Conservation (phyloP, 345 rosid species). For the Abelmoschus esculentus region DNA sequence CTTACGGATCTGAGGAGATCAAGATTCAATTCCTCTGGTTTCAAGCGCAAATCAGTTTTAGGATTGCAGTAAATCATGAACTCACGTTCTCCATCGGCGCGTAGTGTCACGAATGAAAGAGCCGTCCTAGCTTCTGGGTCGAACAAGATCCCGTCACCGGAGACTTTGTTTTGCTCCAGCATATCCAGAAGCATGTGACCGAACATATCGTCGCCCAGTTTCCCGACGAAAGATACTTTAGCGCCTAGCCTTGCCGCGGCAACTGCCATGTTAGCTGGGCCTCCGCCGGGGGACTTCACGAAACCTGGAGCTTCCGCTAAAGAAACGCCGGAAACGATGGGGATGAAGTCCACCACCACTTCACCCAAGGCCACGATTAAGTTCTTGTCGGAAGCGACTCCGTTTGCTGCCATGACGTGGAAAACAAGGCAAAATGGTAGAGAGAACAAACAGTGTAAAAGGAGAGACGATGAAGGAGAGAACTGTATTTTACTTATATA, state of each 20-base stretch:
- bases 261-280: constrained; percentile 96
- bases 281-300: constrained; percentile 95
- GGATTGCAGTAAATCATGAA: constrained; percentile 96
- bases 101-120: constrained; percentile 83
- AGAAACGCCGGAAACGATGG: constrained; percentile 88
- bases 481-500: too few relatives aligned
- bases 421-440: not conserved
- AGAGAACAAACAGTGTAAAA: not conserved
- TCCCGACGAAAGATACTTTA: constrained; percentile 72
- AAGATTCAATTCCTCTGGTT: constrained; percentile 77
- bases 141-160: constrained; percentile 70
- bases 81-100: constrained; percentile 96
- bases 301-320: constrained; percentile 96
- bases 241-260: constrained; percentile 83
- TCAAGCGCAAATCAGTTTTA: constrained; percentile 86
- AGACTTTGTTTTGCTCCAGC: constrained; percentile 74
- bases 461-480: not conserved
- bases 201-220: constrained; percentile 91
- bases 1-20: constrained; percentile 88
- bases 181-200: constrained; percentile 95
- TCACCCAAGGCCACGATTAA: constrained; percentile 89
- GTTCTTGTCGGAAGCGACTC: constrained; percentile 26
- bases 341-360: constrained; percentile 96
- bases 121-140: constrained; percentile 94
- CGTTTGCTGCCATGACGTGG: constrained; percentile 30